These are phyloP conservation scores for Fonsecaea nubica DNA, from an alignment of 2,329 filamentous ascomycete species.

Conservation along the genomic window DNA sequence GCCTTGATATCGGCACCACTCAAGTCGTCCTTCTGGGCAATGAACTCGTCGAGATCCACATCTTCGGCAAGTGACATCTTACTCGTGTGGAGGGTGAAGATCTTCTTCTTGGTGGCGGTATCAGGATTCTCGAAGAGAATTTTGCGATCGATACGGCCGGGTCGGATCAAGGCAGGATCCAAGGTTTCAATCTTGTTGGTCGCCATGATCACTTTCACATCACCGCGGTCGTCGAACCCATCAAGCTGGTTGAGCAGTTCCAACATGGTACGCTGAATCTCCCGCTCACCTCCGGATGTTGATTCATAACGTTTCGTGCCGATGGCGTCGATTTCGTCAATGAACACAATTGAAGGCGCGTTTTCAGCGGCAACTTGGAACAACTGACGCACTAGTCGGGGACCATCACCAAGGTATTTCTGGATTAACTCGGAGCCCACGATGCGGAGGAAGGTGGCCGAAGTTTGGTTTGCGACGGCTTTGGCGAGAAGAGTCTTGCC, in stretches of 20 bases:
- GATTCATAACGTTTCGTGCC: slow-evolving; percentile 99
- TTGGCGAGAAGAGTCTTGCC: slow-evolving; percentile 96
- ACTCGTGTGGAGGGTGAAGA: slow-evolving; percentile 95
- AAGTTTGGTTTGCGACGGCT: slow-evolving; percentile 98
- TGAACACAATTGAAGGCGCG: slow-evolving; percentile 96
- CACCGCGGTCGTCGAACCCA: slow-evolving; percentile 96
- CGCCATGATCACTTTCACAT: slow-evolving; percentile 99
- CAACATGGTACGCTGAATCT: slow-evolving; percentile 98
- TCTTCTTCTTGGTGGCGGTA: slow-evolving; percentile 95
- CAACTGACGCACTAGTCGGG: slow-evolving; percentile 90
- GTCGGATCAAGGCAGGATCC: slow-evolving; percentile 93
- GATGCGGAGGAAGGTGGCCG: slow-evolving; percentile 95
- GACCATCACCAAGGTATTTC: slow-evolving; percentile 97
- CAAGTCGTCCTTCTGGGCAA: slow-evolving; percentile 96
- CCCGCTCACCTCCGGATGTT: slow-evolving; percentile 93
- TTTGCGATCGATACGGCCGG: slow-evolving; percentile 97
- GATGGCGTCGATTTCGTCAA: slow-evolving; percentile 98
- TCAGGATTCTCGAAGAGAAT: slow-evolving; percentile 80
- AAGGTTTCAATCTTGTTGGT: slow-evolving; percentile 99
- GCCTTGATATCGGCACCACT: slow-evolving; percentile 98
- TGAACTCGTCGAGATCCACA: slow-evolving; percentile 98
- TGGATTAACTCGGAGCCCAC: slow-evolving; percentile 97
- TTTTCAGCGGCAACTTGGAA: slow-evolving; percentile 92
- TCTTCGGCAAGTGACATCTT: slow-evolving; percentile 98
- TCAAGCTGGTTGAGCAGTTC: slow-evolving; percentile 98